These are phyloP conservation scores for Rhodomyrtus tomentosa DNA, from an alignment of 345 rosid species.

Conservation along the genomic window DNA sequence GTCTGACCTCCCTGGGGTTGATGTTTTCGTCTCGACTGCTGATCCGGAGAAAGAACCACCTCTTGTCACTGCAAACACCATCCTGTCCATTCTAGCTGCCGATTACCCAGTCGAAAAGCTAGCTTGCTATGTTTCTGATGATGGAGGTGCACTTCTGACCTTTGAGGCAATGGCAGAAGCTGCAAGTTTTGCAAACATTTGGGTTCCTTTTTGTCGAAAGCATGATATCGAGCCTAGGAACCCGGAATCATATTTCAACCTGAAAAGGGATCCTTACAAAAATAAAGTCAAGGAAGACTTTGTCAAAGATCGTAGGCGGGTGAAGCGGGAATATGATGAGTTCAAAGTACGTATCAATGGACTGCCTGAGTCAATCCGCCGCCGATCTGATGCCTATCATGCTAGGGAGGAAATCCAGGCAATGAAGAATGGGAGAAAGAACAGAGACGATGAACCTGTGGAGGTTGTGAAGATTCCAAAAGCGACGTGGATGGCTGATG, in stretches of 20 bases:
- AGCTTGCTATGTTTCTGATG: conserved; percentile 96
- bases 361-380: conserved; percentile 88
- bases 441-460: conserved; percentile 52
- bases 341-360: conserved; percentile 91
- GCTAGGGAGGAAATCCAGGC: conserved; percentile 97
- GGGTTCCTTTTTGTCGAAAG: conserved; percentile 98
- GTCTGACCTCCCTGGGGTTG: conserved; percentile 94
- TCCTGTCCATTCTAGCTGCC: conserved; percentile 89
- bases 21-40: conserved; percentile 91
- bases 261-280: conserved; percentile 96
- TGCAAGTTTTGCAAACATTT: conserved; percentile 87
- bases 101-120: conserved; percentile 95
- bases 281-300: conserved; percentile 80
- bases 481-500: conserved; percentile 99
- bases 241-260: conserved; percentile 85
- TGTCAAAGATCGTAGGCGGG: conserved; percentile 86
- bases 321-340: conserved; percentile 96
- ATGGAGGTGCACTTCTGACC: conserved; percentile 95
- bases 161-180: conserved; percentile 99
- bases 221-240: conserved; percentile 90
- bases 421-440: conserved; percentile 84
- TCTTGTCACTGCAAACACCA: conserved; percentile 93
- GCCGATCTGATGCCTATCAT: conserved; percentile 91
- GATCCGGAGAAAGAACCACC: conserved; percentile 99
- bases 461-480: conserved; percentile 77